These are phyloP conservation scores for Neurospora sp. DNA, from an alignment of 495 filamentous ascomycete species.

Conservation along the genomic window DNA sequence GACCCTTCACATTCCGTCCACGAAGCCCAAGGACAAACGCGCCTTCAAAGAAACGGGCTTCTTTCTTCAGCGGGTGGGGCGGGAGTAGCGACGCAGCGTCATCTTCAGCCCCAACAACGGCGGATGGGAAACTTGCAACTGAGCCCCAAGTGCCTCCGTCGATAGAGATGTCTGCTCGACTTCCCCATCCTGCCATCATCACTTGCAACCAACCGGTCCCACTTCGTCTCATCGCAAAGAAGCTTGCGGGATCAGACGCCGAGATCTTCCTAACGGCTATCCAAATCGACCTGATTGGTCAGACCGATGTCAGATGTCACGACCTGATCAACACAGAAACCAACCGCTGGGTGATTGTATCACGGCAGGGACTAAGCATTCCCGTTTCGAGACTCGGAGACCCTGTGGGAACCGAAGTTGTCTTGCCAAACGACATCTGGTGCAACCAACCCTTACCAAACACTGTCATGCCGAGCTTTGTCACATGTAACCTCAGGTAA, in stretches of 20 bases:
- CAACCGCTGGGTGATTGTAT: constrained; percentile 58
- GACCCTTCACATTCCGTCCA: constrained; percentile 63
- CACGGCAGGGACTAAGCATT: constrained; percentile 53
- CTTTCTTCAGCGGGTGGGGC: not conserved
- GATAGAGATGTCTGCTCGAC: constrained; percentile 61
- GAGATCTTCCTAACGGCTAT: constrained; percentile 65
- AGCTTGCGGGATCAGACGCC: constrained; percentile 52
- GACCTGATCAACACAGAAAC: constrained; percentile 55
- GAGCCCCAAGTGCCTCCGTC: constrained; percentile 21
- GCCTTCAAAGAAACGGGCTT: not conserved
- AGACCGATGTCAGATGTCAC: constrained; percentile 67
- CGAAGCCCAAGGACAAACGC: constrained; percentile 10
- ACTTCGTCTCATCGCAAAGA: constrained; percentile 66
- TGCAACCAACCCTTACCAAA: constrained; percentile 58
- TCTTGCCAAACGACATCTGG: constrained; percentile 62
- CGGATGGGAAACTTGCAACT: not conserved
- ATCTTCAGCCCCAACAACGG: not conserved
- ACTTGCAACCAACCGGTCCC: constrained; percentile 83
- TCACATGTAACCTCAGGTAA: constrained; percentile 71
- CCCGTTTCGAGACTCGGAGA: constrained; percentile 50
- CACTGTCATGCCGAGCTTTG: constrained; percentile 74
- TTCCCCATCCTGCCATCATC: constrained; percentile 81
- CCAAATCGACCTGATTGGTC: constrained; percentile 70
- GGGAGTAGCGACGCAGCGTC: not conserved
- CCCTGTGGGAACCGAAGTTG: constrained; percentile 51